Conservation (phyloP, 495 filamentous ascomycete genomes). For the Pyrenula aspistea region DNA sequence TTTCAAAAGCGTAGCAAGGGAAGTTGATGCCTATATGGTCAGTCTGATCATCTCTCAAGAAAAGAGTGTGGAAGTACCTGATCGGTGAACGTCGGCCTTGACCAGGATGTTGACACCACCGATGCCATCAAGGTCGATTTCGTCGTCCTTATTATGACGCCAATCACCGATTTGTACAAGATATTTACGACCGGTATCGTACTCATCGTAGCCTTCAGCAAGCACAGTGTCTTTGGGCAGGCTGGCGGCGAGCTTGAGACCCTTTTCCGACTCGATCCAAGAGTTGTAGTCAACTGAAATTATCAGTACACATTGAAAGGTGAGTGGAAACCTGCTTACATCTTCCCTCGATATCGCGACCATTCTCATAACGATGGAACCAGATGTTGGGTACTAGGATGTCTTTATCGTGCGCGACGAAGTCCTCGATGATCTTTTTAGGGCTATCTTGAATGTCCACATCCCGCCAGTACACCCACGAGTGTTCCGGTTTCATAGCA, state of each 20-base stretch:
- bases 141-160: conserved; percentile 78
- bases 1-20: conserved; percentile 93
- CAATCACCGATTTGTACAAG: conserved; percentile 84
- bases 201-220: conserved; percentile 92
- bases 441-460: conserved; percentile 93
- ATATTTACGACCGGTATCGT: conserved; percentile 75
- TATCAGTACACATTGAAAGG: conserved; percentile 6
- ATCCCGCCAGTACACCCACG: conserved; percentile 98
- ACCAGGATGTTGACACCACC: conserved; percentile 96
- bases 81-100: conserved; percentile 93
- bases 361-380: conserved; percentile 83
- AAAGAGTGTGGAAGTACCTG: conserved; percentile 43
- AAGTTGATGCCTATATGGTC: conserved; percentile 85
- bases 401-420: conserved; percentile 85
- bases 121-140: conserved; percentile 87
- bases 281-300: conserved; percentile 91
- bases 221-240: conserved; percentile 72
- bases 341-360: conserved; percentile 80
- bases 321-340: conserved; percentile 44
- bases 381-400: conserved; percentile 88
- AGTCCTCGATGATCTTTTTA: conserved; percentile 79
- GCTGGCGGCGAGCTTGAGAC: conserved; percentile 52
- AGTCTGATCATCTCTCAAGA: no score
- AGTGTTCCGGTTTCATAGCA: conserved; percentile 82
- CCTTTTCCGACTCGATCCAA: conserved; percentile 89